These are phyloP conservation scores for Aspergillus candidus DNA, from an alignment of 2,329 filamentous ascomycete genomes.

Conservation along the genomic window DNA sequence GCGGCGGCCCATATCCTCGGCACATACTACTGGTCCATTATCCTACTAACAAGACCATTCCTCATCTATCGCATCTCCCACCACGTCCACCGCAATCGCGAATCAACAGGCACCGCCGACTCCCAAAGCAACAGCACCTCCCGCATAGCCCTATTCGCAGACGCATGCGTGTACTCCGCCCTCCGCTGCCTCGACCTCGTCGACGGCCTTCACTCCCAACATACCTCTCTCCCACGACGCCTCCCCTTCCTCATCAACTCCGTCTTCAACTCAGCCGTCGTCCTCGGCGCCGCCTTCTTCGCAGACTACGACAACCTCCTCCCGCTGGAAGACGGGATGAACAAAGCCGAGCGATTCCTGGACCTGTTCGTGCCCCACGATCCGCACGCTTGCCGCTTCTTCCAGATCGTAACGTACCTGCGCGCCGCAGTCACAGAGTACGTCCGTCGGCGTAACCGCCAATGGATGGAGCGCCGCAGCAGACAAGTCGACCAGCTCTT, in stretches of 20 bases:
- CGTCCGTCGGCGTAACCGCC: slow-evolving; percentile 31
- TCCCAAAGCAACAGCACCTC: slow-evolving; percentile 21
- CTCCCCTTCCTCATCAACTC: slow-evolving; percentile 44
- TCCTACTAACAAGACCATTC: slow-evolving; percentile 49
- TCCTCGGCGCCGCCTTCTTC: slow-evolving; percentile 42
- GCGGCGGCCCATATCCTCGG: slow-evolving; percentile 47
- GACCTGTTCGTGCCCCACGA: slow-evolving; percentile 31
- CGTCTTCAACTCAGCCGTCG: slow-evolving; percentile 41
- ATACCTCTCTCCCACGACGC: slow-evolving; percentile 34
- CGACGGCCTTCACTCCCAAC: slow-evolving; percentile 27
- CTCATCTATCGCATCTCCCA: slow-evolving; percentile 47
- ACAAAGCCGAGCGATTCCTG: slow-evolving; percentile 31
- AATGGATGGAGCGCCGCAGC: slow-evolving; percentile 36
- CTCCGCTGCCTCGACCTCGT: slow-evolving; percentile 37
- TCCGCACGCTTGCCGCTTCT: slow-evolving; percentile 31
- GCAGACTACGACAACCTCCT: slow-evolving; percentile 40
- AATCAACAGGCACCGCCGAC: slow-evolving; percentile 16
- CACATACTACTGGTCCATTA: slow-evolving; percentile 51
- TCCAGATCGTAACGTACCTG: slow-evolving; percentile 36
- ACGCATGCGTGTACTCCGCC: slow-evolving; percentile 42
- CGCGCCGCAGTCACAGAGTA: slow-evolving; percentile 34
- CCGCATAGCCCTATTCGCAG: slow-evolving; percentile 29
- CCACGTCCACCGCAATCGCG: slow-evolving; percentile 27
- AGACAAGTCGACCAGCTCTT: slow-evolving; percentile 40
- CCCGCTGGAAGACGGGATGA: slow-evolving; percentile 29